Evolutionary conservation across 2,329 filamentous ascomycete species (phyloP), one percentile per base, ranked within the genome.

Genomic region (Trichoderma polysporum): DNA sequence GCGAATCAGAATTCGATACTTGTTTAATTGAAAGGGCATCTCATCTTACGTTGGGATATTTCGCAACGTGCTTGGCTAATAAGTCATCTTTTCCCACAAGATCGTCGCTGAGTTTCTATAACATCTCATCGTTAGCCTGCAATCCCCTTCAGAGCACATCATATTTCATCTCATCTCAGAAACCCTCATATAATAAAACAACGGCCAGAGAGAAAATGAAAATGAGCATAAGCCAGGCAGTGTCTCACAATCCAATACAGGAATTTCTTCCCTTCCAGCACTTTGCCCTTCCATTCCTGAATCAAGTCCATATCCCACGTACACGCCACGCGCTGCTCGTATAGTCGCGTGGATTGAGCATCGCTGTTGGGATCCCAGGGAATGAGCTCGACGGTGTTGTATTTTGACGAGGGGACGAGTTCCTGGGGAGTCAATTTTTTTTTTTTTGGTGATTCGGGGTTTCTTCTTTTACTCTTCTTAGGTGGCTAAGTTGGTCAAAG

Each of bases 241-340:
- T n/a, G 2, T 75, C 79, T 72, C 65, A 81, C 80, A 69, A 78
- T 73, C 80, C 80, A 82, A 68, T 79, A 82, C 27, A 80, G 72
- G 27, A 75, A 71, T 70, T 77, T 81, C 1, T 72, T 72, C 3
- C 79, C 80, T 39, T 70, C 71, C 29, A 74, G 72, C 45, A 77
- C 76, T 57, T 72, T 74, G 19, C 74, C 71, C 61, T 72, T 74
- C 77, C 78, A 82, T 53, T 70, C 68, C 15, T 70, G 72, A 15
- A 84, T 77, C 31, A 76, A 70, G 4, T 81, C 75, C 13, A 70
- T 64, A 47, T 78, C 75, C 82, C 82, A 84, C 17, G 81, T 80
- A 68, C 82, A 84, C 3, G 79, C 78, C 13, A 82, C 70, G 15
- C 82, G 78, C 71, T 84, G 82, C 31, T 79, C 75, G 45, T 76